Percentiles rank a stretch among this genome's conserved stretches.
Evolutionary conservation across 495 filamentous ascomycete species (phyloP).

Genomic region (Talaromyces liani): DNA sequence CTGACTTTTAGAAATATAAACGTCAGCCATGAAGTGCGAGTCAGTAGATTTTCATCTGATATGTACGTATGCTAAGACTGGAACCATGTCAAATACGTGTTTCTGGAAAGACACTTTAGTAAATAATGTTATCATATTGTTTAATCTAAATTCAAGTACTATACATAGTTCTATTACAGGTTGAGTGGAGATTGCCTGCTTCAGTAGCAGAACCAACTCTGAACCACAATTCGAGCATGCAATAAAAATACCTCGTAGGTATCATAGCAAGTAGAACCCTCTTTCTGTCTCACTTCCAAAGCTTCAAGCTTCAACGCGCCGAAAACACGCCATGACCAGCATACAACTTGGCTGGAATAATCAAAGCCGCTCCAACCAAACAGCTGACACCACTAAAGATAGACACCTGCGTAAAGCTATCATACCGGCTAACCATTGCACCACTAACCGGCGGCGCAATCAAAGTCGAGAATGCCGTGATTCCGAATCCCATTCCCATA

Average conservation of each 20-base stretch:
- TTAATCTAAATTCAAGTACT: too few species aligned
- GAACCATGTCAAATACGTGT: too few species aligned
- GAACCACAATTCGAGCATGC: background rate
- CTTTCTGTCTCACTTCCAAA: background rate
- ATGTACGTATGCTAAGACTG: too few species aligned
- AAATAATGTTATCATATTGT: too few species aligned
- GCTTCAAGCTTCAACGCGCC: background rate
- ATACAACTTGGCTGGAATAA: slow-evolving; percentile 33
- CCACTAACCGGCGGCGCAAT: slow-evolving; percentile 69
- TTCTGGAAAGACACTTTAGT: too few species aligned
- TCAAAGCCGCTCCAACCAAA: slow-evolving; percentile 40
- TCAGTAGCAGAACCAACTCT: background rate
- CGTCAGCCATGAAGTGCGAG: too few species aligned
- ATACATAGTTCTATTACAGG: too few species aligned
- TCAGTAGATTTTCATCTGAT: too few species aligned
- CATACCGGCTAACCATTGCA: slow-evolving; percentile 53
- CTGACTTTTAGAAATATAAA: too few species aligned
- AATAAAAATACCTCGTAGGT: background rate
- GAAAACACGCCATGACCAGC: slow-evolving; percentile 13
- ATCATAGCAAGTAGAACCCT: background rate
- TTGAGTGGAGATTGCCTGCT: background rate
- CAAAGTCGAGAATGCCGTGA: slow-evolving; percentile 56
- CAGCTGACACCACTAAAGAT: slow-evolving; percentile 62
- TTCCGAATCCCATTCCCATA: slow-evolving; percentile 59
- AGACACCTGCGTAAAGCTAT: slow-evolving; percentile 51